Base-by-base conservation (phyloP, 2,329 filamentous ascomycete species). In the Fusarium palustre region DNA sequence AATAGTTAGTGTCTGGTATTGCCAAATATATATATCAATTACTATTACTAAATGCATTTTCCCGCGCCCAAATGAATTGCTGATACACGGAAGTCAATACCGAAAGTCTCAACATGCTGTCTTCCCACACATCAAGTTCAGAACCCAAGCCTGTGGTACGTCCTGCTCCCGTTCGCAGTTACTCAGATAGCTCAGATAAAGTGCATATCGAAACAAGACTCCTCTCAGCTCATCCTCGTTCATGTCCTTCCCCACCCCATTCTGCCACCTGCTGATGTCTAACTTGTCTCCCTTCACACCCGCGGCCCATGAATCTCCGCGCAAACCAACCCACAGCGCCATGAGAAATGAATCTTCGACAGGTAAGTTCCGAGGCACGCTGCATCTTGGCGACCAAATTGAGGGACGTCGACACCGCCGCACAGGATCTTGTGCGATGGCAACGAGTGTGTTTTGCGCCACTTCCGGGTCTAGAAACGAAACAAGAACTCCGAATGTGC, bases 371-470 rank as follows among this genome's bases (percentile, higher is more conserved):
- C 53, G 54, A 6, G 78, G 78, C 16, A 79, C 76, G 39, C 68
- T 66, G 69, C 78, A 79, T n/a, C 69, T 60, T n/a, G 78, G 78
- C 20, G 78, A 80, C 78, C 78, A 80, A 55, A 80, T 74, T 13
- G 75, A 73, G 2, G 59, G 63, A 9, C 66, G 64, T n/a, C 64
- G 66, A 11, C 66, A 68, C 11, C 77, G 71, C 7, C 42, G 45
- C 28, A 64, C 42, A 22, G 76, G 71, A 48, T 76, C 70, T 24
- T 64, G 55, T 7, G 75, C 69, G 15, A 71, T 64, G 15, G 42
- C 11, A 15, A 71, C 49, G 34, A 78, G 64, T 25, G 72, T 76
- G 25, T 55, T 46, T 36, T 70, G 53, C 24, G 77, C 76, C 45
- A 68, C 52, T 20, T 42, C 46, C 3, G 73, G 71, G 62, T 79